phyloP scores from a whole-genome alignment of 1,139 yeast species.

The Geotrichum aggregatum region DNA sequence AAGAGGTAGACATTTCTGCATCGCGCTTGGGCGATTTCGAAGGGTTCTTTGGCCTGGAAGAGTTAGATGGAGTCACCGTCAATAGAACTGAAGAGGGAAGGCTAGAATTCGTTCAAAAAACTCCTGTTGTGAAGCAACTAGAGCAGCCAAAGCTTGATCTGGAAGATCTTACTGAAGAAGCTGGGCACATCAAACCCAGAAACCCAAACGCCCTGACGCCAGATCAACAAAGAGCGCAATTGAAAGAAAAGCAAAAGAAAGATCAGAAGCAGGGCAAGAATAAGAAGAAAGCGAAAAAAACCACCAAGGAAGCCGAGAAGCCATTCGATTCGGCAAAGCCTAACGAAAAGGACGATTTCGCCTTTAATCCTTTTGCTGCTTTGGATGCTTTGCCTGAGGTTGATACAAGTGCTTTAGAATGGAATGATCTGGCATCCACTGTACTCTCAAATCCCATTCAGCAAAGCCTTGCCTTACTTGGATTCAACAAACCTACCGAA shows the following conservation, averaged over 20 bases:
- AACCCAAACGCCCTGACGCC: constrained; percentile 20
- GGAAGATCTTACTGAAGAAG: constrained; percentile 27
- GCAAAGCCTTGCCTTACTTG: constrained; percentile 55
- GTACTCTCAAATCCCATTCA: constrained; percentile 52
- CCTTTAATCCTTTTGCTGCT: constrained; percentile 19
- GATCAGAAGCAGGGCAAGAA: constrained; percentile 25
- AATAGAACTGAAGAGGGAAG: constrained; percentile 57
- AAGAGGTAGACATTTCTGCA: constrained; percentile 74
- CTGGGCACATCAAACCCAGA: constrained; percentile 26
- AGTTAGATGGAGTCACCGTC: constrained; percentile 87
- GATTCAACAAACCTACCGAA: constrained; percentile 70
- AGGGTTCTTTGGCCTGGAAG: constrained; percentile 90
- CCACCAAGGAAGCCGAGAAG: constrained; percentile 19
- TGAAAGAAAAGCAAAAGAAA: constrained; percentile 1
- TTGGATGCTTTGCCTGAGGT: constrained; percentile 28
- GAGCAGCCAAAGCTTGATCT: constrained; percentile 17
- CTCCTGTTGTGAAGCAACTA: constrained; percentile 27
- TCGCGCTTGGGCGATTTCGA: constrained; percentile 73
- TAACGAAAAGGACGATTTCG: constrained; percentile 22
- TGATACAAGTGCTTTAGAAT: constrained; percentile 27
- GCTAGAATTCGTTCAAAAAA: constrained; percentile 52
- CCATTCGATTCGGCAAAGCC: constrained; percentile 17
- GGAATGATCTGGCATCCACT: constrained; percentile 28
- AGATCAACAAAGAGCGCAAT: not conserved
- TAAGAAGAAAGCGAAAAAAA: constrained; percentile 26